phyloP scores from a whole-genome alignment of 164 flowering plant species.

The Saururus chinensis region DNA sequence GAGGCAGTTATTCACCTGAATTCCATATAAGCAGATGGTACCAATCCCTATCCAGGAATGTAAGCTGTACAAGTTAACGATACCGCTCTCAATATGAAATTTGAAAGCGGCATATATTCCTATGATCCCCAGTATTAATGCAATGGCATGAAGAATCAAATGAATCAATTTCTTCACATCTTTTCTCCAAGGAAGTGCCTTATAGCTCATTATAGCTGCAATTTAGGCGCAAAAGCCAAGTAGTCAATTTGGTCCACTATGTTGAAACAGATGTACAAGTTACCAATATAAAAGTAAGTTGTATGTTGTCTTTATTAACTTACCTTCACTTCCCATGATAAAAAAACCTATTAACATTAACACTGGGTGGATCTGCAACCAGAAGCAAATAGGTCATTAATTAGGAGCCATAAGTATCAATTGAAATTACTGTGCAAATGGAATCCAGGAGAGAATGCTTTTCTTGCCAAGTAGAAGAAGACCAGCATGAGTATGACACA shows the following conservation, averaged over 20 bases:
- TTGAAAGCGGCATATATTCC: slow-evolving; percentile 84
- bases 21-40: slow-evolving; percentile 57
- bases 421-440: too few species aligned
- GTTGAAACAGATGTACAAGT: not conserved
- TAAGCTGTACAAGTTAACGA: slow-evolving; percentile 79
- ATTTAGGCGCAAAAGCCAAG: not conserved
- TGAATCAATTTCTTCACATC: slow-evolving; percentile 73
- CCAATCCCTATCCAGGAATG: slow-evolving; percentile 94
- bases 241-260: not conserved
- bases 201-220: slow-evolving; percentile 88
- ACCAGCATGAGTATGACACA: too few species aligned
- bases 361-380: slow-evolving; percentile 80
- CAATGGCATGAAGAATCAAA: slow-evolving; percentile 59
- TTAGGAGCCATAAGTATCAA: not conserved
- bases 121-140: slow-evolving; percentile 63
- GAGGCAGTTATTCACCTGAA: slow-evolving; percentile 46
- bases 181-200: slow-evolving; percentile 55
- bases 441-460: too few species aligned
- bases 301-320: slow-evolving; percentile 1
- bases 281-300: too few species aligned
- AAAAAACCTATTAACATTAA: slow-evolving; percentile 84
- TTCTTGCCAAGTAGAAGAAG: too few species aligned
- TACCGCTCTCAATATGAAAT: slow-evolving; percentile 70
- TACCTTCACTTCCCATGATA: slow-evolving; percentile 95
- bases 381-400: not conserved